Percentiles rank a stretch among this genome's conserved stretches.
Conservation (phyloP, 2,329 filamentous ascomycete genomes). For the Ceratocystis albifundus region DNA sequence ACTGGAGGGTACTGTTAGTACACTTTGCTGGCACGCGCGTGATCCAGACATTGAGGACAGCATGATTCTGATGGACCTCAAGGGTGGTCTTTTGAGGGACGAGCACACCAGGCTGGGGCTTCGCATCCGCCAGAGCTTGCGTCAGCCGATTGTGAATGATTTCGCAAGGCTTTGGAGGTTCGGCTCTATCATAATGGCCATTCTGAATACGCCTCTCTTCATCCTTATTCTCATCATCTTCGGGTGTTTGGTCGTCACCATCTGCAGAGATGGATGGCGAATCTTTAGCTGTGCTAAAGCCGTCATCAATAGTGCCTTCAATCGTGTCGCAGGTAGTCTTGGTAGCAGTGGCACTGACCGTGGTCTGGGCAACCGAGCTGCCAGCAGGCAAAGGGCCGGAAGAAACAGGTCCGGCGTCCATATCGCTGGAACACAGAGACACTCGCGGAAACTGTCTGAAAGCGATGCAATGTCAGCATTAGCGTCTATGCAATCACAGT, state of each 20-base stretch:
- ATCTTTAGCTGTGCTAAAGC: conserved; percentile 9
- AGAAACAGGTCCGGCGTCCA: conserved; percentile 14
- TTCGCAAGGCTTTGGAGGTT: conserved; percentile 23
- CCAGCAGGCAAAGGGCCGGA: not conserved
- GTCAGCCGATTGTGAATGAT: conserved; percentile 32
- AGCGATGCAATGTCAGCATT: conserved; percentile 11
- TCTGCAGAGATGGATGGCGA: conserved; percentile 7
- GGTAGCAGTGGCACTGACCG: not conserved
- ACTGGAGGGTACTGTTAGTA: conserved; percentile 40
- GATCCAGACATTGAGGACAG: conserved; percentile 53
- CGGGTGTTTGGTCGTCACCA: conserved; percentile 18
- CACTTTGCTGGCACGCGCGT: conserved; percentile 60
- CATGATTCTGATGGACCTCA: conserved; percentile 49
- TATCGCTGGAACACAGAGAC: conserved; percentile 18
- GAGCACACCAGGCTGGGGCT: conserved; percentile 39
- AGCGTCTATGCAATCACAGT: conserved; percentile 9
- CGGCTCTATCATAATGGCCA: conserved; percentile 23
- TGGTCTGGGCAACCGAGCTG: not conserved
- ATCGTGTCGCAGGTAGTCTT: not conserved
- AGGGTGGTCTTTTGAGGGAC: conserved; percentile 54
- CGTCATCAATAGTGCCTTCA: conserved; percentile 11
- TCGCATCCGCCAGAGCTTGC: conserved; percentile 30
- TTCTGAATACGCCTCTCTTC: conserved; percentile 20
- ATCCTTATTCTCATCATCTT: conserved; percentile 22
- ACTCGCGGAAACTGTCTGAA: conserved; percentile 3